Conservation (phyloP, 257 asterid species). For the Solanum sejunctum region DNA sequence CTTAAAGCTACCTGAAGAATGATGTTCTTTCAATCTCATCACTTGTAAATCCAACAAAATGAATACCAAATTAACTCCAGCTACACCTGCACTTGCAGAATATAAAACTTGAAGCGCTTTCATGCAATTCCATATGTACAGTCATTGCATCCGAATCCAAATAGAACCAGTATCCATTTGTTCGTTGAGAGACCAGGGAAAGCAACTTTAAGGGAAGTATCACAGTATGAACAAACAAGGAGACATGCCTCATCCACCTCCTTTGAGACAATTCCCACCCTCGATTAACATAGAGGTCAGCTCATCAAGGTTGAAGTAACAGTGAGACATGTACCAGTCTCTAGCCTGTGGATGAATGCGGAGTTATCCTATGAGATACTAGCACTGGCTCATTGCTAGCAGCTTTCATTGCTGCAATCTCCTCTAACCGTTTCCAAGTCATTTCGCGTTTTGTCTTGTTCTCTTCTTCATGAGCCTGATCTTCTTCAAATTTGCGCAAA, state of each 20-base stretch:
- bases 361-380: constrained; percentile 23
- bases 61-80: background rate
- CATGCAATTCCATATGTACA: background rate
- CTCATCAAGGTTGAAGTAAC: background rate
- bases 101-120: background rate
- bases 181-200: background rate
- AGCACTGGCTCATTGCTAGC: constrained; percentile 47
- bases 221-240: background rate
- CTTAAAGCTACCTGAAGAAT: background rate
- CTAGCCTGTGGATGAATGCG: constrained; percentile 21
- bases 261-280: background rate
- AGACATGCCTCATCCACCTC: background rate
- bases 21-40: background rate
- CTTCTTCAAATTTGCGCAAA: constrained; percentile 61
- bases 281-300: background rate
- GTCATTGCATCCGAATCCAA: background rate
- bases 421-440: constrained; percentile 68
- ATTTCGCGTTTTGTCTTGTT: constrained; percentile 44
- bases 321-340: background rate
- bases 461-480: constrained; percentile 45
- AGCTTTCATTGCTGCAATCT: constrained; percentile 49
- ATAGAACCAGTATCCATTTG: background rate
- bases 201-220: background rate
- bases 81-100: background rate
- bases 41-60: background rate